Conservation (phyloP, 306 rosid genomes). For the Oxytropis ochrocephala region DNA sequence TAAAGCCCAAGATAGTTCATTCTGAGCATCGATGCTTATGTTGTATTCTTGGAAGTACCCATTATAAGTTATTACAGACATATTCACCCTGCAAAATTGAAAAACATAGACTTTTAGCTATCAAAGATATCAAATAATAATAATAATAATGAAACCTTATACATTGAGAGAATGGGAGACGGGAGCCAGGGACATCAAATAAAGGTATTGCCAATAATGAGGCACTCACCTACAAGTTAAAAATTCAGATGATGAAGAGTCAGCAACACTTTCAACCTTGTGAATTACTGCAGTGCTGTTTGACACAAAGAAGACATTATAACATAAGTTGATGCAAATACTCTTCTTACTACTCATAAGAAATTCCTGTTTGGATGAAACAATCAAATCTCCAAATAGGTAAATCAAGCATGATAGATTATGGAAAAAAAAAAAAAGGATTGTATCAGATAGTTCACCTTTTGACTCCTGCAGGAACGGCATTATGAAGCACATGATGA, state of each 20-base stretch:
- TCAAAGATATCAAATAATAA: neutral
- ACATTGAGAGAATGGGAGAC: neutral
- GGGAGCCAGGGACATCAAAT: neutral
- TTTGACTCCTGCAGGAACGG: constrained; percentile 74
- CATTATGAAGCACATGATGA: constrained; percentile 77
- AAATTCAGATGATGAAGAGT: constrained; percentile 56
- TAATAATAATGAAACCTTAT: neutral
- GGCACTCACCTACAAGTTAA: constrained; percentile 68
- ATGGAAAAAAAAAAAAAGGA: neutral
- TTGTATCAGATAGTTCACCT: constrained; percentile 38
- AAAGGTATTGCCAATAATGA: neutral
- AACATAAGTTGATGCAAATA: neutral
- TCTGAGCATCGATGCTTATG: constrained; percentile 48
- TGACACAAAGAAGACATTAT: constrained; percentile 14
- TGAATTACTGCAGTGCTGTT: constrained; percentile 74
- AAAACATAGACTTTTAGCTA: constrained; percentile 16
- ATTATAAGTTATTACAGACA: constrained; percentile 58
- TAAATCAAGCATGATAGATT: neutral
- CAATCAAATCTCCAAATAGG: neutral
- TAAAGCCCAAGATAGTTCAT: constrained; percentile 57
- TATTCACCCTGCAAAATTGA: constrained; percentile 53
- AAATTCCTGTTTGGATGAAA: neutral
- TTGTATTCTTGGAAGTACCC: constrained; percentile 79
- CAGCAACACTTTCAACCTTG: constrained; percentile 58
- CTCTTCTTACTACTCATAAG: neutral